Conservation (phyloP, 768 basidiomycete species). For the Mrakia gelida region DNA sequence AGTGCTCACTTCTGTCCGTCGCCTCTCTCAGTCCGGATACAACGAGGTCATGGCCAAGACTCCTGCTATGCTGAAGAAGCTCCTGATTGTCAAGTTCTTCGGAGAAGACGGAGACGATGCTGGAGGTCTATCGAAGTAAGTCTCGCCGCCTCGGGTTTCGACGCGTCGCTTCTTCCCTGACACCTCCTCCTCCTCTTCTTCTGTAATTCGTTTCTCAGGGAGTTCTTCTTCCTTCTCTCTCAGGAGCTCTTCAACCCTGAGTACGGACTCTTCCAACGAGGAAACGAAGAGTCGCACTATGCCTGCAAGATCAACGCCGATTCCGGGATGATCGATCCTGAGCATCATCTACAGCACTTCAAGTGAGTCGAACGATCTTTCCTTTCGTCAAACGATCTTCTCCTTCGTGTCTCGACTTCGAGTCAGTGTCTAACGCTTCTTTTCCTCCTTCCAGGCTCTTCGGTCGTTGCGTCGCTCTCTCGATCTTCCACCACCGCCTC, state of each 20-base stretch:
- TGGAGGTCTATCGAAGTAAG: slow-evolving; percentile 1
- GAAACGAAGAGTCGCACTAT: not conserved
- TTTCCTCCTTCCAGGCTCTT: not conserved
- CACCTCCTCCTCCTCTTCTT: not conserved
- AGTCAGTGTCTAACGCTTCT: not conserved
- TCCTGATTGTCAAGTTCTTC: not conserved
- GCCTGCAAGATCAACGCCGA: not conserved
- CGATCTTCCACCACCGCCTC: slow-evolving; percentile 9
- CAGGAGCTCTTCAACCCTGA: slow-evolving; percentile 6
- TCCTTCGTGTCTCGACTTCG: not conserved
- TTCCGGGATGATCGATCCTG: not conserved
- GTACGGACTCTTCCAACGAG: not conserved
- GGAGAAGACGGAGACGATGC: slow-evolving; percentile 14
- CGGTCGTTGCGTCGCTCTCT: slow-evolving; percentile 10
- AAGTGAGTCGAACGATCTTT: not conserved
- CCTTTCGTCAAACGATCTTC: not conserved
- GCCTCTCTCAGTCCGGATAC: slow-evolving; percentile 2
- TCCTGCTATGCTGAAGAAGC: not conserved
- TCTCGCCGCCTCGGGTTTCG: not conserved
- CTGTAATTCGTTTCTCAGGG: too few species aligned
- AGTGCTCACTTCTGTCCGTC: too few species aligned
- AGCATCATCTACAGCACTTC: slow-evolving; percentile 14
- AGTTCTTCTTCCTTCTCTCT: not conserved
- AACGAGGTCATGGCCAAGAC: slow-evolving; percentile 6
- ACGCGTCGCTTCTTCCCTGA: not conserved